These are phyloP conservation scores for Neonectria hederae DNA, from an alignment of 2,329 filamentous ascomycete genomes.

Conservation along the genomic window DNA sequence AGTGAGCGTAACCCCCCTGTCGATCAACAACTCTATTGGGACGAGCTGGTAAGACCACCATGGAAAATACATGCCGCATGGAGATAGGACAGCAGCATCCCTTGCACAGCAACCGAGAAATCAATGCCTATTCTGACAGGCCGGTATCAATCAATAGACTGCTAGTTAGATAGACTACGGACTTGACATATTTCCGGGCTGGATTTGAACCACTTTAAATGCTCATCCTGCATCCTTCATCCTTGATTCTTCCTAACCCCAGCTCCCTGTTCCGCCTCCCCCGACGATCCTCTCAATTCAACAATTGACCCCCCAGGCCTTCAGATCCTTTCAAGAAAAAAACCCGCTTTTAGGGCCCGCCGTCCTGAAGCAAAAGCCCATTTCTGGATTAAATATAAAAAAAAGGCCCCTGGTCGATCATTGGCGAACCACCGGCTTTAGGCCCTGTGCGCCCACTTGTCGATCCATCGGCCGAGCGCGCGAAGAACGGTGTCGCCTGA, in stretches of 20 bases:
- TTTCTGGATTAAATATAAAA: not conserved
- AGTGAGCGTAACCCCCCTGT: conserved; percentile 24
- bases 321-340: not conserved
- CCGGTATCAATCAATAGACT: too few species aligned
- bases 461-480: conserved; percentile 4
- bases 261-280: not conserved
- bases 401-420: too few species aligned
- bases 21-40: conserved; percentile 28
- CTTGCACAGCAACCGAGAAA: too few species aligned
- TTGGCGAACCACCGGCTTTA: not conserved
- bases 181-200: too few species aligned
- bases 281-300: too few species aligned
- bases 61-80: not conserved
- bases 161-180: too few species aligned
- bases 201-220: not conserved
- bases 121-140: too few species aligned
- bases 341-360: not conserved
- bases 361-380: not conserved
- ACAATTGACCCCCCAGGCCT: too few species aligned
- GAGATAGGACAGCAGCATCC: not conserved
- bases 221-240: too few species aligned
- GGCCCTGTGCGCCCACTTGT: conserved; percentile 8
- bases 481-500: conserved; percentile 18
- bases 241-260: not conserved
- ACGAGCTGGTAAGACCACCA: not conserved